Base-by-base conservation (phyloP, 225 moss, liverwort and hornwort genomes). In the Asterella californica region DNA sequence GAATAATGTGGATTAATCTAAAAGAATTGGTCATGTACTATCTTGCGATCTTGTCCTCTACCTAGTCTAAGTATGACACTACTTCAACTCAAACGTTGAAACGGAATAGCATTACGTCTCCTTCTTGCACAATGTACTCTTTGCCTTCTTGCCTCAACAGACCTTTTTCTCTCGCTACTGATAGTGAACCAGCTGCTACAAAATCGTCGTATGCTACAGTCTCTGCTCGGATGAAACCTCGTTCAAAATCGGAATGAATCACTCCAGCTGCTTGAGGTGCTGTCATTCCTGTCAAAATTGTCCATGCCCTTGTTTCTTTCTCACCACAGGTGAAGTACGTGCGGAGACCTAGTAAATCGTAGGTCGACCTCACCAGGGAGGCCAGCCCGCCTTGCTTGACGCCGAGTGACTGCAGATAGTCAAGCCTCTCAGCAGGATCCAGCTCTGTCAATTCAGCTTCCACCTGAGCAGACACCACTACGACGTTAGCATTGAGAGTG, bases 281-380 rank as follows among this genome's bases (percentile, higher is more conserved):
- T 82, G 97, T 99, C 97, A 93, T 94, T 29, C 97, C 97, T 73
- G 90, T 68, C 81, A 77, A 85, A 50, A 96, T 94, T 66, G 96
- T 96, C 96, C 94, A 96, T 27, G 94, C 96, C 84, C 86, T 88
- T 52, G 96, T 94, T 72, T 94, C 96, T 90, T 99, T 99, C 70
- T 94, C 97, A 86, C 97, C 94, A 30, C 93, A 94, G 36, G 97
- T 99, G 76, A 99, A 99, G 77, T 99, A 99, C 22, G 97, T 99
- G 57, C 93, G 92, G 72, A 99, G 92, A 49, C 97, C 94, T 74
- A 99, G 79, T 62, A 99, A 81, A 64, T 90, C 92, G 70, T 99
- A 99, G 4, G 97, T 99, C 59, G 94, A 93, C 65, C 91, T 86
- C 37, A 99, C 93, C 74, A 99, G 89, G 65, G 91, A 92, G 60